Evolutionary conservation across 345 rosid species (phyloP), one percentile per base, ranked within the genome.

Genomic region (Salix koriyanagi): DNA sequence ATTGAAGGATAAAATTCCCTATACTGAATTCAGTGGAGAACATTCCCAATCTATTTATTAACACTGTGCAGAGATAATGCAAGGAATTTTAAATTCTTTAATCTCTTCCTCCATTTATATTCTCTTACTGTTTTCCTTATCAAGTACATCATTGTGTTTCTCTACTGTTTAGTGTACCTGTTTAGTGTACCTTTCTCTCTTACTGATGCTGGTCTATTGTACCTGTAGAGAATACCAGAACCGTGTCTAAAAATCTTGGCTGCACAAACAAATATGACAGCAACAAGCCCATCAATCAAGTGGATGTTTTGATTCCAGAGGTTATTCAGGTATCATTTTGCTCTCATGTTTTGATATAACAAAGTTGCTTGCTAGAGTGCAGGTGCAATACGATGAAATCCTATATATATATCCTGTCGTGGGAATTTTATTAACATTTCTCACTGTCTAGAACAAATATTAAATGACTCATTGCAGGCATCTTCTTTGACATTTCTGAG

Each of bases 261-360:
- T 93, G 93, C 91, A 85, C 73, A 83, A 82, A 76, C 77, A 77
- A 81, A 76, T 75, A 67, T 74, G 86, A 76, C n/a, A 85, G 88
- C 48, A 80, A 67, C 65, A 75, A 69, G 52, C 67, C 84, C 71
- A 77, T 75, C 80, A 77, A 85, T 74, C 78, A 56, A 72, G 97
- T 95, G 68, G 90, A 95, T 80, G 97, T 95, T 71, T 79, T 95
- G 84, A 95, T 95, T 79, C 99, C 99, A 44, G 98, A 91, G 72
- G 92, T 95, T 77, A 89, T 95, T 75, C 93, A 93, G 97, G 99
- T 92, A 90, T 77, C 74, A 23, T 42, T 68, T 61, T 66, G 44
- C 37, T 77, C 56, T 83, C 42, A 41, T 6, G 19, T 70, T 36
- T 36, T 69, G 61, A 65, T 54, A 25, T 65, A 44, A 54, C 56